Base-by-base conservation (phyloP, 495 filamentous ascomycete species). In the Xylaria longipes region DNA sequence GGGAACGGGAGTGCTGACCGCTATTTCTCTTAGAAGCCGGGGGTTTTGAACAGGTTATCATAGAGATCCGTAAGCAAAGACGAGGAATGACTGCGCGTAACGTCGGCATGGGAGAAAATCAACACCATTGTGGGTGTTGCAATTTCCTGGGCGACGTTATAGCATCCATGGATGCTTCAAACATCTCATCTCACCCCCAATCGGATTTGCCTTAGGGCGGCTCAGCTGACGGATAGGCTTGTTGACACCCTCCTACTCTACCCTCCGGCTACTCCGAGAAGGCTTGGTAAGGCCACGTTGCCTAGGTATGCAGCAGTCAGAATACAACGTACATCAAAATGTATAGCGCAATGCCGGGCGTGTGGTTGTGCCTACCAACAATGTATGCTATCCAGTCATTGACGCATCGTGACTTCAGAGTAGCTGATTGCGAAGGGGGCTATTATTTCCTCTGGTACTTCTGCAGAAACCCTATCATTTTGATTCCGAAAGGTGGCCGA, bases 151-250 rank as follows among this genome's bases (percentile, higher is more conserved):
- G 25, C n/a, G 25, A 39, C 52, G 25, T 46, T 33, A 14, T 33
- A 33, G 22, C 39, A 45, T 65, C 14, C 43, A n/a, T 37, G 3
- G 3, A 41, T 56, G 52, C 52, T 56, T 46, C 66, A 46, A 9
- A 60, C 35, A 33, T 46, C 15, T 60, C 25, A 45, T 68, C 39
- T 46, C 37, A 9, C 35, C 8, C 66, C 52, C 6, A 27, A 27
- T 31, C 39, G 20, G 37, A 22, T 7, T 45, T 4, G 50, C 15
- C 50, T 41, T 41, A 2, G n/a, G 15, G 27, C 39, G 3, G 31
- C 31, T 48, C 27, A 70, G 68, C 58, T 70, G 68, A 70, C 68
- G 29, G 29, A 33, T 45, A 54, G 25, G 17, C 20, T 15, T 17
- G 22, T 22, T 31, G 25, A 12, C 60, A 56, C 35, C 39, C 17